Percentiles rank a stretch among this genome's conserved stretches.
These are phyloP conservation scores for Solanum clarkiae DNA, from an alignment of 257 asterid genomes.

Conservation along the genomic window DNA sequence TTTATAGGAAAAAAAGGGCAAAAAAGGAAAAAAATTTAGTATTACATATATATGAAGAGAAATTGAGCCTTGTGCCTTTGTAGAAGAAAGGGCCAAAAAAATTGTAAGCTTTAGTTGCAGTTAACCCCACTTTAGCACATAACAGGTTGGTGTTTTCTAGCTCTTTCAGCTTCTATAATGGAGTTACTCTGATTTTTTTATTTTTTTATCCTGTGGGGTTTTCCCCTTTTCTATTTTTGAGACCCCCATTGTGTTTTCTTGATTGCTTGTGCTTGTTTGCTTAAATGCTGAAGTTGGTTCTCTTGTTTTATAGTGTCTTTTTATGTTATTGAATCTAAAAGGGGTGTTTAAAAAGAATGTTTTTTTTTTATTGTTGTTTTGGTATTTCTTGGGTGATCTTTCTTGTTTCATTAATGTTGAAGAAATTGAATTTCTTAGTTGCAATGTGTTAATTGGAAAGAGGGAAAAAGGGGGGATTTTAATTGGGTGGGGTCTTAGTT, in stretches of 20 bases:
- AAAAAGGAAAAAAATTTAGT: neutral
- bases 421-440: neutral
- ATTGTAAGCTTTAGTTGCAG: constrained; percentile 11
- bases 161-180: neutral
- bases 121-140: constrained; percentile 19
- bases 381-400: constrained; percentile 17
- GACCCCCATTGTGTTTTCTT: constrained; percentile 4
- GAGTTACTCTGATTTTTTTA: neutral
- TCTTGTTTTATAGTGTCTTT: constrained; percentile 8
- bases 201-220: neutral
- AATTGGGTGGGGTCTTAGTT: neutral
- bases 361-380: constrained; percentile 2
- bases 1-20: neutral
- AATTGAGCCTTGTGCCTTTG: neutral
- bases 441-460: neutral
- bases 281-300: constrained; percentile 6
- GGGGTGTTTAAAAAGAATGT: constrained; percentile 1
- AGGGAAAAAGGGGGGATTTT: neutral
- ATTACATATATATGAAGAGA: neutral
- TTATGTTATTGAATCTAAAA: constrained; percentile 28
- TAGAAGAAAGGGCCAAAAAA: neutral
- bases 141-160: neutral
- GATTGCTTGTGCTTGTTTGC: neutral
- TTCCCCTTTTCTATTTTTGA: neutral
- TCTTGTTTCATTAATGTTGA: neutral